Evolutionary conservation across 2,329 filamentous ascomycete species (phyloP), one percentile per base, ranked within the genome.

Genomic region (Aspergillus awamori): DNA sequence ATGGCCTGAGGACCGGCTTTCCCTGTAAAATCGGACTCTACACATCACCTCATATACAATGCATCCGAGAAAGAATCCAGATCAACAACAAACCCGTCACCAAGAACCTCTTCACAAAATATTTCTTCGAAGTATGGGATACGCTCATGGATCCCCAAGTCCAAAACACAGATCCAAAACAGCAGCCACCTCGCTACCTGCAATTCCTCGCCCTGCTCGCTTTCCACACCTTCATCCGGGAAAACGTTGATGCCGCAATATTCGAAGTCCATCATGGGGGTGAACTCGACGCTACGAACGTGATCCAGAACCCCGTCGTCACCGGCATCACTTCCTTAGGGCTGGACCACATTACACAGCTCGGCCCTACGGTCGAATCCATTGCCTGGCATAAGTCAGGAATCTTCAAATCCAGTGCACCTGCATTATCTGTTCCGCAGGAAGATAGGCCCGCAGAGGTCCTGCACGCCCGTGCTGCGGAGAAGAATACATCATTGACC

Each of bases 371-470:
- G 0, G 77, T 90, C 10, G 85, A 84, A 33, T 81, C 86, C 73
- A 90, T 91, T 64, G 87, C 89, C 0, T 91, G 89, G 89, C 87
- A 91, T 75, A 91, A 91, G 75, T 86, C 87, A 1, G 89, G 89
- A 1, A 88, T 91, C 60, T 86, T 90, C 79, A 90, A 90, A 75
- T 59, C 71, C 0, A 85, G 83, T 1, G 80, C 80, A 8, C 80
- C 83, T 17, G 86, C 86, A 2, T 89, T 89, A 53, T 86, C 84
- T 0, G 77, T 86, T 4, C 74, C 80, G 28, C 87, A 89, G 71
- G 73, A 81, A 0, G 72, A 79, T 2, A 77, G 70, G 1, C 82
- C 81, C 1, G 72, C 77, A 11, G 68, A 75, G 24, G 83, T 87
- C 1, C 67, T 89, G 30, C 67, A 73, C 39, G 64, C 77, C 4